Evolutionary conservation across 805 yeast species (phyloP).

Genomic region (Barnettozyma sucrosica): DNA sequence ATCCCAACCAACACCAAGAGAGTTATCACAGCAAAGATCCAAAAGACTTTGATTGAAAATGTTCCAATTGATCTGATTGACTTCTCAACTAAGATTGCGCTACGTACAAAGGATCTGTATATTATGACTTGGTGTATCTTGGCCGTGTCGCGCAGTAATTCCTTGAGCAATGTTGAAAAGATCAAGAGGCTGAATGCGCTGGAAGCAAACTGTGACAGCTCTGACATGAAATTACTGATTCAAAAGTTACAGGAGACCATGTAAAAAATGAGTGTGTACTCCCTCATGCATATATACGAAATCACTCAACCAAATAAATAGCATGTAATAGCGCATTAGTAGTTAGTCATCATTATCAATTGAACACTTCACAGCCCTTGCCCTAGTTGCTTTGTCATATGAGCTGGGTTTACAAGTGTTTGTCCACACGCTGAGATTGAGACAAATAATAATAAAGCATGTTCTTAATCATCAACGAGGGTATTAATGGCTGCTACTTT

Average conservation of each 20-base stretch:
- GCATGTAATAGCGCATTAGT: not conserved
- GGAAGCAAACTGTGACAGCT: not conserved
- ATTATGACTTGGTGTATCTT: constrained; percentile 15
- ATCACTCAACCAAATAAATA: not conserved
- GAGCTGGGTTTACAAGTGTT: constrained; percentile 8
- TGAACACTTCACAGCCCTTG: not conserved
- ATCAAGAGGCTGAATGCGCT: constrained; percentile 1
- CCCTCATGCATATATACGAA: not conserved
- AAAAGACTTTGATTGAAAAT: not conserved
- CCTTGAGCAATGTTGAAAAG: not conserved
- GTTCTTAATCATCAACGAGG: constrained; percentile 5
- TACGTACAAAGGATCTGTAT: constrained; percentile 4
- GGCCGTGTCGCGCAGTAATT: not conserved
- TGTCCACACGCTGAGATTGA: constrained; percentile 5
- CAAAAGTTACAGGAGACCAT: not conserved
- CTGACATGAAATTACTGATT: not conserved
- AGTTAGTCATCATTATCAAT: too few relatives aligned
- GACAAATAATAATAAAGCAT: not conserved
- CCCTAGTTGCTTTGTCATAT: not conserved
- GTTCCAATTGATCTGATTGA: constrained; percentile 14
- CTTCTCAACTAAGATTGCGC: constrained; percentile 6
- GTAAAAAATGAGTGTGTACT: not conserved
- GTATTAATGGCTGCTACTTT: too few relatives aligned
- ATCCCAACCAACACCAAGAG: not conserved
- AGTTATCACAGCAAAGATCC: not conserved